Percentiles rank a stretch among this genome's conserved stretches.
These are phyloP conservation scores for Alternaria sp. DNA, from an alignment of 2,329 filamentous ascomycete genomes.

Conservation along the genomic window DNA sequence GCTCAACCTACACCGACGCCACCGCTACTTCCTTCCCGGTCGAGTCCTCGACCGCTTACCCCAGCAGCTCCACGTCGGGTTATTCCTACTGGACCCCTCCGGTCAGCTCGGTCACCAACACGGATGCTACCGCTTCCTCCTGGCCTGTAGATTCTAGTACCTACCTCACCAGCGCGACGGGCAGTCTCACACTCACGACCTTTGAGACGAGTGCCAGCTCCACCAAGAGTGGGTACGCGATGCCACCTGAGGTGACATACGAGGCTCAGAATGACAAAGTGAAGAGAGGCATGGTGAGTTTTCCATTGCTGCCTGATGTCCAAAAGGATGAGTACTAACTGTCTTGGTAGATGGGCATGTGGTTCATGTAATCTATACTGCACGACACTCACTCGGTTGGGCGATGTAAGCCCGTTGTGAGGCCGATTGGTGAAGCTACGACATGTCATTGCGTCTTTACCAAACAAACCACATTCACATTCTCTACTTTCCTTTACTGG, in stretches of 20 bases:
- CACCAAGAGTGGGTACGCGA: constrained; percentile 7
- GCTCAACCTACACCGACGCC: constrained; percentile 4
- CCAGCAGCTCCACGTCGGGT: background rate
- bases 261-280: background rate
- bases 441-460: background rate
- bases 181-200: constrained; percentile 3
- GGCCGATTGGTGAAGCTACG: background rate
- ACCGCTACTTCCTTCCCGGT: constrained; percentile 4
- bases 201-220: constrained; percentile 15
- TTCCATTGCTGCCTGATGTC: background rate
- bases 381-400: background rate
- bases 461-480: background rate
- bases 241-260: constrained; percentile 2
- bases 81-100: constrained; percentile 1
- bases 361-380: constrained; percentile 12
- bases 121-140: constrained; percentile 4
- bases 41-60: background rate
- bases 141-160: background rate
- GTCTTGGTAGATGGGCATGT: constrained; percentile 13
- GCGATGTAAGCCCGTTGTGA: background rate
- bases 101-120: background rate
- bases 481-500: constrained; percentile 5
- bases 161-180: background rate
- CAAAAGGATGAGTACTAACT: background rate
- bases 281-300: constrained; percentile 10